Percentiles rank a stretch among this genome's conserved stretches.
phyloP scores from a whole-genome alignment of 1,284 basidiomycete genomes.

The Rhodotorula sp. region DNA sequence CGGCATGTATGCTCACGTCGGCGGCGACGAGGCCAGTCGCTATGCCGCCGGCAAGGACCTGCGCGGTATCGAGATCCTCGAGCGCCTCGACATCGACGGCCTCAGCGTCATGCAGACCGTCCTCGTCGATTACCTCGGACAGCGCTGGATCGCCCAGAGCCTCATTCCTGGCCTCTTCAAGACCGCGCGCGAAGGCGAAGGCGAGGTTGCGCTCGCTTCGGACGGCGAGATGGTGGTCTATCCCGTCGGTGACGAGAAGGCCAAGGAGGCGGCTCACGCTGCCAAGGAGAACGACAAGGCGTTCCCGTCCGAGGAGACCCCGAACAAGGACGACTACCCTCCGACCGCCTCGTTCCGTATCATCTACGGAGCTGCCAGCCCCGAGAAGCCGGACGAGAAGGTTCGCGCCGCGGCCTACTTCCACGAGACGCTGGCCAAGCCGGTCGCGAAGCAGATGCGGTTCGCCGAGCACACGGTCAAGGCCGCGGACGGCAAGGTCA shows the following conservation, averaged over 20 bases:
- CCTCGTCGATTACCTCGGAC: conserved; percentile 59
- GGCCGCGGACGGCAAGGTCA: conserved; percentile 52
- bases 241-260: conserved; percentile 43
- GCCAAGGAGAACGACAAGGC: conserved; percentile 76
- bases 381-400: conserved; percentile 52
- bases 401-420: conserved; percentile 54
- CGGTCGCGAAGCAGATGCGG: conserved; percentile 55
- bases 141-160: conserved; percentile 61
- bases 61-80: conserved; percentile 56
- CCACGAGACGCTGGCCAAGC: conserved; percentile 55
- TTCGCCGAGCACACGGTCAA: conserved; percentile 57
- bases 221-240: conserved; percentile 32
- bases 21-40: conserved; percentile 59
- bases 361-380: conserved; percentile 59
- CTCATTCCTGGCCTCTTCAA: conserved; percentile 60
- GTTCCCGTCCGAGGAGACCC: conserved; percentile 64
- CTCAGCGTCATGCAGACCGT: conserved; percentile 51
- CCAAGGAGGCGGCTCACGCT: conserved; percentile 55
- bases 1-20: conserved; percentile 57
- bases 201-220: conserved; percentile 24
- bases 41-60: conserved; percentile 60
- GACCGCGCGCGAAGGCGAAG: conserved; percentile 31
- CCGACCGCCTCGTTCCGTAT: conserved; percentile 53
- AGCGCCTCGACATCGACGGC: conserved; percentile 54
- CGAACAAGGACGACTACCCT: conserved; percentile 45